phyloP scores from a whole-genome alignment of 2,329 filamentous ascomycete genomes.

The Colletotrichum tofieldiae region DNA sequence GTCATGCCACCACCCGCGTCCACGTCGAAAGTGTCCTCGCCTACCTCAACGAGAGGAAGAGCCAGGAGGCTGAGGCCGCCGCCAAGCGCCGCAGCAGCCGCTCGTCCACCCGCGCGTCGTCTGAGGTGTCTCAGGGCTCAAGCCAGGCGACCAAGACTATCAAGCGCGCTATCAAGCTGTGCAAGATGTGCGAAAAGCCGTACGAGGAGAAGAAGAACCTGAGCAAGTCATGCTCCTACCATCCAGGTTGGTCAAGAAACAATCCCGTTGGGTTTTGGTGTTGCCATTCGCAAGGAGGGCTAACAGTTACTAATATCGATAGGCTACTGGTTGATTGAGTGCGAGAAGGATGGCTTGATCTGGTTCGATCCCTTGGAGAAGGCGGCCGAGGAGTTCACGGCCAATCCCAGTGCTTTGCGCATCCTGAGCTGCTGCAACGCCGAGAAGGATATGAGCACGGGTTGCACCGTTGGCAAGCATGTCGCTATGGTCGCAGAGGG shows the following conservation, averaged over 20 bases:
- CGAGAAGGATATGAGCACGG: constrained; percentile 5
- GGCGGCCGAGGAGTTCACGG: constrained; percentile 21
- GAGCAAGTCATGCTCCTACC: constrained; percentile 14
- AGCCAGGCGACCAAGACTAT: background rate
- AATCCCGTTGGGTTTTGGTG: too few species aligned
- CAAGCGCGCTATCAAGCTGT: constrained; percentile 26
- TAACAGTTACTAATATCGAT: background rate
- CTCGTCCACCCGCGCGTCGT: constrained; percentile 13
- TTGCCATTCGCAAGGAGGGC: background rate
- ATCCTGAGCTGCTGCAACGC: constrained; percentile 28
- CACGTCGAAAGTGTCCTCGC: constrained; percentile 16
- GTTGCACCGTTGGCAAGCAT: constrained; percentile 12
- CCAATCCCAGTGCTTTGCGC: background rate
- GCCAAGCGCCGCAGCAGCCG: constrained; percentile 19
- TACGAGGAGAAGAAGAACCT: constrained; percentile 29
- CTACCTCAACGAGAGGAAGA: constrained; percentile 26
- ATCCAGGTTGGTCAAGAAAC: constrained; percentile 6
- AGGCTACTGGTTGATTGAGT: constrained; percentile 35
- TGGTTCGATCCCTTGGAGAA: constrained; percentile 5
- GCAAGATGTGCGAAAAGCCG: constrained; percentile 14
- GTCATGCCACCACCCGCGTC: constrained; percentile 17
- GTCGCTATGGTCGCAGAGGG: constrained; percentile 10
- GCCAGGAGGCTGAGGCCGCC: background rate
- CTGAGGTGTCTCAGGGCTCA: constrained; percentile 27
- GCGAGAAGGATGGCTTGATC: constrained; percentile 13